Conservation (phyloP, 1,139 yeast genomes). For the Arxiozyma telluris region DNA sequence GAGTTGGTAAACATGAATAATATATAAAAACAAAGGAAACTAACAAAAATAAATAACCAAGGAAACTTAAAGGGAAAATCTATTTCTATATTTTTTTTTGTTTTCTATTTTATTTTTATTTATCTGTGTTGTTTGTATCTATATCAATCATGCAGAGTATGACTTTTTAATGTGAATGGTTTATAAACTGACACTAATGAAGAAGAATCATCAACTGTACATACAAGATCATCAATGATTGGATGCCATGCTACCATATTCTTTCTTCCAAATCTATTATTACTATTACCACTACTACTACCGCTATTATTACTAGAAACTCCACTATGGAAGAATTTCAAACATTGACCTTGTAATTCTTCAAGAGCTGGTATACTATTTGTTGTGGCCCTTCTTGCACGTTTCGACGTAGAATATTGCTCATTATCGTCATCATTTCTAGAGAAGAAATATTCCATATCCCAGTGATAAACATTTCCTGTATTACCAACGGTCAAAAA, state of each 20-base stretch:
- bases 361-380: conserved; percentile 12
- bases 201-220: conserved; percentile 23
- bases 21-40: no score
- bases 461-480: conserved; percentile 31
- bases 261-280: conserved; percentile 16
- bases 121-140: no score
- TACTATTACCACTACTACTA: conserved; percentile 11
- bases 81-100: no score
- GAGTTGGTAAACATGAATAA: no score
- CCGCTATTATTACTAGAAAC: conserved; percentile 17
- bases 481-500: conserved; percentile 26
- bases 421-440: conserved; percentile 20
- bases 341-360: conserved; percentile 24
- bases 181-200: conserved; percentile 23
- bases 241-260: conserved; percentile 25
- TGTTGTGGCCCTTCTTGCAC: conserved; percentile 7
- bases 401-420: background rate
- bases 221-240: conserved; percentile 19
- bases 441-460: conserved; percentile 21
- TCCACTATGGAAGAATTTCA: conserved; percentile 25
- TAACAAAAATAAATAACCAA: no score
- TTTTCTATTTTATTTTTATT: no score
- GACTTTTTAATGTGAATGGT: conserved; percentile 9
- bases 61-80: no score
- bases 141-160: no score